Conservation (phyloP, 1,284 basidiomycete species). For the Heterobasidion annosum region DNA sequence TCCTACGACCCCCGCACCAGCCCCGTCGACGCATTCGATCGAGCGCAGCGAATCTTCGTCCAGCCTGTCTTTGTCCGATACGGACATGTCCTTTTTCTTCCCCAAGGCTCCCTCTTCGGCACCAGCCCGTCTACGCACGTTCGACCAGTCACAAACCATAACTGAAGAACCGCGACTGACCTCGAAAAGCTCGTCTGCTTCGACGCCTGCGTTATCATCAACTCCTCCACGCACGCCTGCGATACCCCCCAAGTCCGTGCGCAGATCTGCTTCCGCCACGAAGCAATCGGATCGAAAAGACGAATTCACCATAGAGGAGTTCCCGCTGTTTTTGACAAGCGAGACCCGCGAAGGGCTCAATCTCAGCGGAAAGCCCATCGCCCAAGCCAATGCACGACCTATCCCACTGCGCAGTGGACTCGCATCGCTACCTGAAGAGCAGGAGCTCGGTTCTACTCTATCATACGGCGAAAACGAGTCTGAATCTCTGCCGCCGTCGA, state of each 20-base stretch:
- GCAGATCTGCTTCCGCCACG: background rate
- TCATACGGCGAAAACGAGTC: background rate
- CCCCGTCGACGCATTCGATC: background rate
- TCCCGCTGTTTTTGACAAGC: constrained; percentile 48
- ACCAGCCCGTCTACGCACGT: background rate
- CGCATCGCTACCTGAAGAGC: constrained; percentile 42
- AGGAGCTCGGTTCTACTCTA: constrained; percentile 21
- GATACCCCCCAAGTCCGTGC: constrained; percentile 9
- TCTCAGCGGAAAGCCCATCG: constrained; percentile 15
- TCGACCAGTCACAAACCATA: background rate
- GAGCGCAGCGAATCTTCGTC: constrained; percentile 1
- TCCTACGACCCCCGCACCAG: constrained; percentile 11
- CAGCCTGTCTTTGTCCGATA: constrained; percentile 3
- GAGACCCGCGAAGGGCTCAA: constrained; percentile 28
- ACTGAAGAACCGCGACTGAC: background rate
- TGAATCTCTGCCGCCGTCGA: constrained; percentile 9
- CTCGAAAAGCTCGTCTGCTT: too few relatives aligned
- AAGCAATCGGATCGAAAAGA: background rate
- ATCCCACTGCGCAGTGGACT: constrained; percentile 17
- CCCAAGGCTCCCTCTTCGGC: constrained; percentile 3
- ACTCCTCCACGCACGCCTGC: background rate
- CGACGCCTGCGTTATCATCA: background rate
- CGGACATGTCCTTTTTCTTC: background rate
- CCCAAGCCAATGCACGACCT: constrained; percentile 13
- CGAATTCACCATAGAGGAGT: constrained; percentile 10